Percentiles rank a stretch among this genome's conserved stretches.
phyloP scores from a whole-genome alignment of 495 filamentous ascomycete species.

The Aspergillus haitiensis region DNA sequence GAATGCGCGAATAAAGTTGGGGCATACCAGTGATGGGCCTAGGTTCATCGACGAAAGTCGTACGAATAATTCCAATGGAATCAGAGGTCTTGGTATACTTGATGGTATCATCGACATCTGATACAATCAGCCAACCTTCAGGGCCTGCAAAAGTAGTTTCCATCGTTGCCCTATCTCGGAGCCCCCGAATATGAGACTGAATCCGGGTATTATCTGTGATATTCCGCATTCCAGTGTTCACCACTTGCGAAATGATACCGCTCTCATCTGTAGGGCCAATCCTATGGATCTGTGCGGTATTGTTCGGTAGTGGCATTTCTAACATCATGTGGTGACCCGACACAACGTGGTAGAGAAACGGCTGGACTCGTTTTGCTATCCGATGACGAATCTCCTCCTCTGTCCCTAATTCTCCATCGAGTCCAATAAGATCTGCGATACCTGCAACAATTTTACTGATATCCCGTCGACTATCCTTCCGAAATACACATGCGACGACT shows the following conservation, averaged over 20 bases:
- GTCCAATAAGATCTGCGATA: constrained; percentile 68
- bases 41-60: constrained; percentile 77
- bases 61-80: constrained; percentile 73
- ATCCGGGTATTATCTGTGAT: constrained; percentile 34
- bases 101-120: constrained; percentile 95
- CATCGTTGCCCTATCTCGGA: constrained; percentile 51
- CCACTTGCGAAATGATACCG: constrained; percentile 65
- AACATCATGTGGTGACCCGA: constrained; percentile 64
- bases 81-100: constrained; percentile 83
- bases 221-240: constrained; percentile 37
- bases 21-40: constrained; percentile 78
- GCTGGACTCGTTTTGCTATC: constrained; percentile 68
- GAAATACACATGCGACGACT: constrained; percentile 78
- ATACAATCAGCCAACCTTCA: constrained; percentile 84
- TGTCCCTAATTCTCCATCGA: constrained; percentile 60
- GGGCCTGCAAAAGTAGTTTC: constrained; percentile 71
- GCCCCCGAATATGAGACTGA: constrained; percentile 39
- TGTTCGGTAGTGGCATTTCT: constrained; percentile 48
- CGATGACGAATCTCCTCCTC: constrained; percentile 57
- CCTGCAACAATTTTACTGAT: constrained; percentile 65
- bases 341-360: constrained; percentile 75
- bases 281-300: constrained; percentile 43
- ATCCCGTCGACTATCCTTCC: constrained; percentile 62
- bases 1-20: constrained; percentile 69
- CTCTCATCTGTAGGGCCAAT: constrained; percentile 69